A percentile compares a stretch with the other conserved stretches of the same genome.
phyloP scores from a whole-genome alignment of 176 grass and related monocot species.

The Aegilops speltoides region DNA sequence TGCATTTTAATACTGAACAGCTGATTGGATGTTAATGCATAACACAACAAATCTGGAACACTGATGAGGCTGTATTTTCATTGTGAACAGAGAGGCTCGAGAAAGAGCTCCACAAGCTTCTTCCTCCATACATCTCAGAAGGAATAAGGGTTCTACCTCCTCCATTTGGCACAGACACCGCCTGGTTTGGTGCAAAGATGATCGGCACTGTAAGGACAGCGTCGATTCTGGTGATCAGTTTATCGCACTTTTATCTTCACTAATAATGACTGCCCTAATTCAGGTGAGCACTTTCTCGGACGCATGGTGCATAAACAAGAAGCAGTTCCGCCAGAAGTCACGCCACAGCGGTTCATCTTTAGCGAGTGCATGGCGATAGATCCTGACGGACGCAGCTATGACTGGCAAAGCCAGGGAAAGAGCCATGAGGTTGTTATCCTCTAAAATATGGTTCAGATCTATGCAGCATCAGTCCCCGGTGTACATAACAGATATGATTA shows the following conservation, averaged over 20 bases:
- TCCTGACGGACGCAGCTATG: background rate
- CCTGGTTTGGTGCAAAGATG: slow-evolving; percentile 91
- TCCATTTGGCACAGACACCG: slow-evolving; percentile 64
- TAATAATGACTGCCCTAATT: slow-evolving; percentile 2
- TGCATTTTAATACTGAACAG: background rate
- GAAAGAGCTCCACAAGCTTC: slow-evolving; percentile 71
- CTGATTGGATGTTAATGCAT: background rate
- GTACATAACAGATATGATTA: background rate
- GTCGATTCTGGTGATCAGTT: background rate
- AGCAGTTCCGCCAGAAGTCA: slow-evolving; percentile 64
- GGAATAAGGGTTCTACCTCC: slow-evolving; percentile 83
- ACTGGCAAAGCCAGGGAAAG: background rate
- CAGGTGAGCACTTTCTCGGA: slow-evolving; percentile 87
- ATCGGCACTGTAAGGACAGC: slow-evolving; percentile 70
- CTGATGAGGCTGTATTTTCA: background rate
- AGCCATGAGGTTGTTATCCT: background rate
- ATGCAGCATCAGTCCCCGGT: background rate
- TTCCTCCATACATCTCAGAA: slow-evolving; percentile 68
- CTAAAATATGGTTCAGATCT: background rate
- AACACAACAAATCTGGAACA: background rate
- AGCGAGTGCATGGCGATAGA: slow-evolving; percentile 43
- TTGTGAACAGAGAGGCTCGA: slow-evolving; percentile 67
- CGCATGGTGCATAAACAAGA: slow-evolving; percentile 76
- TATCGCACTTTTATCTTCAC: background rate
- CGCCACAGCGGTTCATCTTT: slow-evolving; percentile 42